Conservation (phyloP, 2,329 filamentous ascomycete species). For the Diaporthe amygdali region DNA sequence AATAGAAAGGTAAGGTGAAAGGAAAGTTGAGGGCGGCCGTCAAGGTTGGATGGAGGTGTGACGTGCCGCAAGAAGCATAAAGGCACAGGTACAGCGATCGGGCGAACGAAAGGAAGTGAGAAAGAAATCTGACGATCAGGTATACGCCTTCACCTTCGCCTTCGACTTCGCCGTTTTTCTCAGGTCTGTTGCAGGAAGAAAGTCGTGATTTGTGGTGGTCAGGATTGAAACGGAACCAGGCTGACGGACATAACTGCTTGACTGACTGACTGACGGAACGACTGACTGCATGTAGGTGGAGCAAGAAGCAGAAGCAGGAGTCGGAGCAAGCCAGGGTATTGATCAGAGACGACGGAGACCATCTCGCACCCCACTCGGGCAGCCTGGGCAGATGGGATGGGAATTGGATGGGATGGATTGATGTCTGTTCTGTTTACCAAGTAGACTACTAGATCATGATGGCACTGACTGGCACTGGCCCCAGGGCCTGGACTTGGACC, state of each 20-base stretch:
- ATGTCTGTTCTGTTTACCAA: neutral
- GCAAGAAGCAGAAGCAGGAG: too few relatives aligned
- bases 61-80: neutral
- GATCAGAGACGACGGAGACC: conserved; percentile 10
- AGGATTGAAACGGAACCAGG: neutral
- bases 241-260: neutral
- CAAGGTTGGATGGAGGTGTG: neutral
- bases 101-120: neutral
- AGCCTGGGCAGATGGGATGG: too few relatives aligned
- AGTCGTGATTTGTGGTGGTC: neutral
- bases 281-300: neutral
- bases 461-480: neutral
- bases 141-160: neutral
- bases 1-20: neutral
- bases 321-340: neutral
- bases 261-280: neutral
- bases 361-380: neutral
- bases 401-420: too few relatives aligned
- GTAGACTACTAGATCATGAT: neutral
- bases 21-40: neutral
- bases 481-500: neutral
- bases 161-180: too few relatives aligned
- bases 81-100: neutral
- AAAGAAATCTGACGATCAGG: neutral
- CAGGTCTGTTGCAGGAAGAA: neutral